These are phyloP conservation scores for Astrephomene gubernaculifera DNA, from an alignment of 139 green algal species.

Conservation along the genomic window DNA sequence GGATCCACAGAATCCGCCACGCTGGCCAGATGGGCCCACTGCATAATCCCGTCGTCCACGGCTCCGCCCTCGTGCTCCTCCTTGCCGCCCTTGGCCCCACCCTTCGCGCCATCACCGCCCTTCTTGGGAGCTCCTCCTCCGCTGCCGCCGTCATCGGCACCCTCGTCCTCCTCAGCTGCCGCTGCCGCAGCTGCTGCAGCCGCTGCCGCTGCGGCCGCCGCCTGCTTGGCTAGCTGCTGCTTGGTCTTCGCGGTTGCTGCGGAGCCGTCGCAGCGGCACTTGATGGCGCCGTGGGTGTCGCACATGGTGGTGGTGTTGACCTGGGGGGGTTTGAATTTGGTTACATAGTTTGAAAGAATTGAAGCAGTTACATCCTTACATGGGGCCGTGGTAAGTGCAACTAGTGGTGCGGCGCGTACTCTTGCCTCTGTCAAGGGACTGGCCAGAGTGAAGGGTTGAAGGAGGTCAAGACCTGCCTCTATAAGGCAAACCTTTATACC, in stretches of 20 bases:
- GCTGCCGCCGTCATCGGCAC: not conserved
- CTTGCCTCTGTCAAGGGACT: too few species aligned
- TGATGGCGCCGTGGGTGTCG: constrained; percentile 75
- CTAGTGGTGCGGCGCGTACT: too few species aligned
- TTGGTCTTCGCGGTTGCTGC: constrained; percentile 23
- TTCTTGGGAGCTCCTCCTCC: not conserved
- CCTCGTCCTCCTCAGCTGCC: not conserved
- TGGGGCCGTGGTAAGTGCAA: too few species aligned
- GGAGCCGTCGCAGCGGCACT: constrained; percentile 65
- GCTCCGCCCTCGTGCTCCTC: constrained; percentile 26
- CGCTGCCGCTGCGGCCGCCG: constrained; percentile 3
- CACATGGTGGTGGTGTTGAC: constrained; percentile 57
- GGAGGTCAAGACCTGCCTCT: too few species aligned
- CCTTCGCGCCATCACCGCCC: not conserved
- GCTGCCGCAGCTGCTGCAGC: constrained; percentile 3
- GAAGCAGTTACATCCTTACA: too few species aligned
- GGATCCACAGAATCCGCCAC: constrained; percentile 54
- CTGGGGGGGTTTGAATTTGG: too few species aligned
- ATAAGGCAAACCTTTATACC: too few species aligned
- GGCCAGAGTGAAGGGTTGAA: too few species aligned
- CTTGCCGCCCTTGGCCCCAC: not conserved
- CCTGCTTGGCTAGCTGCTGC: not conserved
- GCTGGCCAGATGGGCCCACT: constrained; percentile 63
- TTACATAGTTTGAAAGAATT: too few species aligned
- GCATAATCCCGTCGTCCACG: constrained; percentile 39